Percentiles rank a stretch among this genome's conserved stretches.
Evolutionary conservation across 2,329 filamentous ascomycete genomes (phyloP).

Genomic region (Rhytidhysteron rufulum): DNA sequence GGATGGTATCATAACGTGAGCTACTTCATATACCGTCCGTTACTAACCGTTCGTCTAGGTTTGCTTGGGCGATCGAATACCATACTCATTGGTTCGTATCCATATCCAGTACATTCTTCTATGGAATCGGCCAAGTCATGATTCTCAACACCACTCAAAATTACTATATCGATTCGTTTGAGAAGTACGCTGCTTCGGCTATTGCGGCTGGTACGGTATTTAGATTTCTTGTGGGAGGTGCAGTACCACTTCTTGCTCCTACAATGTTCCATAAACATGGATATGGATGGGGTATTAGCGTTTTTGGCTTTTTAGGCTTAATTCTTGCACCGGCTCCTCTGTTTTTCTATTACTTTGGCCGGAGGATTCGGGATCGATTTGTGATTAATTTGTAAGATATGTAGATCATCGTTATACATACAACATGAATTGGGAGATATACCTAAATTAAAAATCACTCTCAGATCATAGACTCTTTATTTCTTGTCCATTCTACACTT

Average conservation of each 20-base stretch:
- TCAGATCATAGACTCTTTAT: no score
- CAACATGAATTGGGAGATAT: no score
- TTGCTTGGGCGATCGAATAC: constrained; percentile 42
- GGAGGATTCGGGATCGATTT: constrained; percentile 33
- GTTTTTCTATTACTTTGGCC: constrained; percentile 48
- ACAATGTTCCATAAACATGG: constrained; percentile 42
- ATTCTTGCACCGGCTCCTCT: constrained; percentile 47
- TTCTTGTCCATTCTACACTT: no score
- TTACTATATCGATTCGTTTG: constrained; percentile 53
- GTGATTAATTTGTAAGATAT: neutral
- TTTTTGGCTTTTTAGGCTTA: constrained; percentile 45
- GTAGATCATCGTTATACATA: neutral
- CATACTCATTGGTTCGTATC: constrained; percentile 40
- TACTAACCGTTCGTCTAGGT: constrained; percentile 13
- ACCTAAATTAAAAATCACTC: no score
- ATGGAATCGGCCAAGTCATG: constrained; percentile 51
- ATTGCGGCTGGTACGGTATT: constrained; percentile 50
- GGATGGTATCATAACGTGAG: no score
- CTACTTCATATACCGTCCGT: neutral
- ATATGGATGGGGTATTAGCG: constrained; percentile 49
- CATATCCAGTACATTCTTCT: constrained; percentile 44
- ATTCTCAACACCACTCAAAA: constrained; percentile 53
- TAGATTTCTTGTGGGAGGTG: constrained; percentile 43
- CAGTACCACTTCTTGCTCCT: constrained; percentile 46
- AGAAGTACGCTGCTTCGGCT: constrained; percentile 48